Conservation (phyloP, 202 grass and related monocot species). For the Sporobolus alterniflorus region DNA sequence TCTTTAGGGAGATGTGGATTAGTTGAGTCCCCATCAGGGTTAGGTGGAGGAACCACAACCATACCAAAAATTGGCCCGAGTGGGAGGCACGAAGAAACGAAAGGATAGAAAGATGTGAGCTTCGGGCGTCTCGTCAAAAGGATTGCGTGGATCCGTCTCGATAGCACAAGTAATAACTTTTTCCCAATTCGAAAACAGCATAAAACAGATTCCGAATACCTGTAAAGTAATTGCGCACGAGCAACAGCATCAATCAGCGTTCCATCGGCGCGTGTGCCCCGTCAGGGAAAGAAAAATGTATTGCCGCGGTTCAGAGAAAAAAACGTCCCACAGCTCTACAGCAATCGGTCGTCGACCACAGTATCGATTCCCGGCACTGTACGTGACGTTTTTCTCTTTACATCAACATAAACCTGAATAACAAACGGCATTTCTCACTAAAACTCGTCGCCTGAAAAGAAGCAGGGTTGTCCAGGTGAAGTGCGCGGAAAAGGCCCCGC, state of each 20-base stretch:
- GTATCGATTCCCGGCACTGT: conserved; percentile 7
- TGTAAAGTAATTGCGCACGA: conserved; percentile 8
- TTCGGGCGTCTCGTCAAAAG: not conserved
- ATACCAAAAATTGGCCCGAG: too few species aligned
- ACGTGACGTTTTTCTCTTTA: not conserved
- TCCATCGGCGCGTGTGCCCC: not conserved
- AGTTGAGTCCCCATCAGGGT: too few species aligned
- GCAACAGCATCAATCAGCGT: not conserved
- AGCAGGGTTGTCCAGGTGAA: not conserved
- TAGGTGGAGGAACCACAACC: too few species aligned
- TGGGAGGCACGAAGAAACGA: too few species aligned
- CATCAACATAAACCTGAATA: too few species aligned
- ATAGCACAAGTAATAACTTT: not conserved
- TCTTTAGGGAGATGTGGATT: too few species aligned
- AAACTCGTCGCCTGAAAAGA: not conserved
- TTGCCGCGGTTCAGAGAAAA: not conserved
- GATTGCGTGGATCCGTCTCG: conserved; percentile 14
- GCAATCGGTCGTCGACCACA: not conserved
- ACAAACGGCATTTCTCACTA: too few species aligned
- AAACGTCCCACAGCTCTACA: not conserved
- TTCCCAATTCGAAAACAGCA: not conserved
- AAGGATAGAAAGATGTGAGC: too few species aligned
- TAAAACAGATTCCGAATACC: not conserved
- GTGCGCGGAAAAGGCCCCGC: too few species aligned
- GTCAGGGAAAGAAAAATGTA: not conserved